These are phyloP conservation scores for Dactylellina leptospora DNA, from an alignment of 2,329 filamentous ascomycete genomes.

Conservation along the genomic window DNA sequence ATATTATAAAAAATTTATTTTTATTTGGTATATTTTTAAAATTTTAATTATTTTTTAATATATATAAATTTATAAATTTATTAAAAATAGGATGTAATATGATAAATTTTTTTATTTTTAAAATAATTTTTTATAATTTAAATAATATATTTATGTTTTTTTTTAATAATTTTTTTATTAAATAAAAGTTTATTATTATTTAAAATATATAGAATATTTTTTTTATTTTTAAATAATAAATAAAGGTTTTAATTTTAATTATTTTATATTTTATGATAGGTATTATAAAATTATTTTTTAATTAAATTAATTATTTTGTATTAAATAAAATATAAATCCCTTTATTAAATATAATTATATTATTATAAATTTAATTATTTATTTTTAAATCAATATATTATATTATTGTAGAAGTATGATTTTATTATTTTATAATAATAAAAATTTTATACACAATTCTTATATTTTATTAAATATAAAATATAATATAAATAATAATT, in stretches of 20 bases:
- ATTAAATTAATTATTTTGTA: neutral
- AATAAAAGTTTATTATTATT: too few species aligned
- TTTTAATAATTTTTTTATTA: neutral
- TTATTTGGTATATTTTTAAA: neutral
- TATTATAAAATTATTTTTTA: neutral
- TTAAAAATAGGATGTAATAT: neutral
- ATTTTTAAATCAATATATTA: constrained; percentile 7
- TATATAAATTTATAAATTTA: neutral
- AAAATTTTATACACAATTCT: neutral
- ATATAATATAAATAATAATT: neutral
- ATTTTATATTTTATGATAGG: neutral
- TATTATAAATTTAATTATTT: constrained; percentile 10
- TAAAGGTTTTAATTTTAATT: neutral
- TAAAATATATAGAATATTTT: neutral
- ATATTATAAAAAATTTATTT: neutral
- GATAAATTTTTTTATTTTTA: neutral
- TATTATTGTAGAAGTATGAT: neutral
- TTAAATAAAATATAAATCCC: neutral
- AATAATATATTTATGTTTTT: neutral
- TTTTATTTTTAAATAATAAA: neutral
- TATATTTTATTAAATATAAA: constrained; percentile 6
- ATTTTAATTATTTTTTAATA: neutral
- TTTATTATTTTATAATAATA: neutral
- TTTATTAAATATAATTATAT: neutral
- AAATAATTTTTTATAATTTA: neutral